A percentile compares a stretch with the other conserved stretches of the same genome.
phyloP scores from a whole-genome alignment of 2,329 filamentous ascomycete genomes.

The Penicillium decumbens region DNA sequence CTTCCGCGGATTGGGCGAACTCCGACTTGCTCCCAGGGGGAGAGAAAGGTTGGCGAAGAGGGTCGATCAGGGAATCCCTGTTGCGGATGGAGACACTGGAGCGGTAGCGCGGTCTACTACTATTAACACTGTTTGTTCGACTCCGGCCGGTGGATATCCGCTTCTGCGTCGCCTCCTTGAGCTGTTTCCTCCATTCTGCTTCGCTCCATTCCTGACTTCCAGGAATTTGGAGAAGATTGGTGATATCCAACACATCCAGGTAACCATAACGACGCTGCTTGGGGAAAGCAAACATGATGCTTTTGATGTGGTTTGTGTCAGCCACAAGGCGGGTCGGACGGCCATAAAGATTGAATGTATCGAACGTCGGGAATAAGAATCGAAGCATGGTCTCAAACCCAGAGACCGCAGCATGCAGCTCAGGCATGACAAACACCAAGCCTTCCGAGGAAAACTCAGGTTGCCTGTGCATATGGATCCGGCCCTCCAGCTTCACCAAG shows the following conservation, averaged over 20 bases:
- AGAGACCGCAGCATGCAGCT: conserved; percentile 81
- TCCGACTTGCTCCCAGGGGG: conserved; percentile 20
- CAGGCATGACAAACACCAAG: conserved; percentile 97
- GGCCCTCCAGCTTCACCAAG: conserved; percentile 86
- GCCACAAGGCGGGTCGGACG: conserved; percentile 81
- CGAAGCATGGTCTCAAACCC: conserved; percentile 94
- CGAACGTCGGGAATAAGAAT: conserved; percentile 89
- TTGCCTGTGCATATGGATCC: conserved; percentile 78
- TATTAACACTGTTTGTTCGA: conserved; percentile 53
- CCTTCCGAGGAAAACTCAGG: conserved; percentile 77
- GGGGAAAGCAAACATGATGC: conserved; percentile 97
- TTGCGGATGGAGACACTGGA: conserved; percentile 35
- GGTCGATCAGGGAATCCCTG: conserved; percentile 34
- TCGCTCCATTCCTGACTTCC: conserved; percentile 77
- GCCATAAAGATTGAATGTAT: conserved; percentile 87
- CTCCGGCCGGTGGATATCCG: conserved; percentile 37
- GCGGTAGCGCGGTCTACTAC: conserved; percentile 46
- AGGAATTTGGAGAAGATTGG: conserved; percentile 69
- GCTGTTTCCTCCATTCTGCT: conserved; percentile 77
- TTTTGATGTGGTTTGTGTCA: conserved; percentile 78
- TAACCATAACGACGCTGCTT: conserved; percentile 84
- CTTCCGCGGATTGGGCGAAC: conserved; percentile 37
- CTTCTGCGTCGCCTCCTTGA: conserved; percentile 78
- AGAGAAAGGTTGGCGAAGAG: conserved; percentile 19
- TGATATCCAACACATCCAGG: conserved; percentile 81